Conservation (phyloP, 2,329 filamentous ascomycete genomes). For the Cladophialophora carrionii region DNA sequence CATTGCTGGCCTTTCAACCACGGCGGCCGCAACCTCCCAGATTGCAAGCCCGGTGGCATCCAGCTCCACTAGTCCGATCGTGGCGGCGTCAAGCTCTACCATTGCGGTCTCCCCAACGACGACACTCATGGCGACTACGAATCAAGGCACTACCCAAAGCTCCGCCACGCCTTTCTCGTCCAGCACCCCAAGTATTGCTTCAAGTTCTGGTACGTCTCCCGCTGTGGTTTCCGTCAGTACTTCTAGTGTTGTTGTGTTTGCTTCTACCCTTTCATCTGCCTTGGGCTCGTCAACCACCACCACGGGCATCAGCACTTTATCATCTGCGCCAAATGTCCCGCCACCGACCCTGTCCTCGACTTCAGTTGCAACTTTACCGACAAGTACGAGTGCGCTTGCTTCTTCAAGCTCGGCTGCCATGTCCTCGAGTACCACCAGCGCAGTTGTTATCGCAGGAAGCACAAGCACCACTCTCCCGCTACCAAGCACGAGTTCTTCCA, state of each 20-base stretch:
- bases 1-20: not conserved
- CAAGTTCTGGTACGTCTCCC: constrained; percentile 27
- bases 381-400: not conserved
- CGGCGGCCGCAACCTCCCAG: not conserved
- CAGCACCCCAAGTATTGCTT: constrained; percentile 8
- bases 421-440: not conserved
- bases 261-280: constrained; percentile 11
- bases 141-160: constrained; percentile 10
- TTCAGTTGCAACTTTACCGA: not conserved
- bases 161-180: constrained; percentile 2
- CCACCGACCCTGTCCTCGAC: not conserved
- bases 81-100: not conserved
- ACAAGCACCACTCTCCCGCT: not conserved
- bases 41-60: not conserved
- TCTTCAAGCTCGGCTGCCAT: not conserved
- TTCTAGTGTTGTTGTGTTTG: constrained; percentile 12
- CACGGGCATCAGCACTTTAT: not conserved
- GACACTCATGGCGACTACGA: constrained; percentile 2
- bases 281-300: not conserved
- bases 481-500: not conserved
- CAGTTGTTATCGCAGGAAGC: not conserved
- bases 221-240: constrained; percentile 15
- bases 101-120: not conserved
- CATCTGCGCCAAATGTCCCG: not conserved
- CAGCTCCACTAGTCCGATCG: not conserved